Conservation (phyloP, 768 basidiomycete genomes). For the Lactifluus subvellereus region DNA sequence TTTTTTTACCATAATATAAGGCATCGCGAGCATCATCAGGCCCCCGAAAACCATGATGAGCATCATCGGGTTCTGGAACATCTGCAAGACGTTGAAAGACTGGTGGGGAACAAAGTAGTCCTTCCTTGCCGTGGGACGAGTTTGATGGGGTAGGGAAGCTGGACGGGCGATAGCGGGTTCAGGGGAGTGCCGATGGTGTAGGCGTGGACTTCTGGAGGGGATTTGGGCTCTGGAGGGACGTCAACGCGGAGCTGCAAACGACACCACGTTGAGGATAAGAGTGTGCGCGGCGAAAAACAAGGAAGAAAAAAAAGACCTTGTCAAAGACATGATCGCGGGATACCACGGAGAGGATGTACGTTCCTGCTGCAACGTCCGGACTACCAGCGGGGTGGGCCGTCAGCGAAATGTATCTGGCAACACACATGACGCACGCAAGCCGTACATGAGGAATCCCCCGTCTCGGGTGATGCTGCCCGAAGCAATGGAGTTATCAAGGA, state of each 20-base stretch:
- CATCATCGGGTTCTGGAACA: conserved; percentile 85
- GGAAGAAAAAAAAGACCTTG: conserved; percentile 39
- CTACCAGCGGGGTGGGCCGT: conserved; percentile 33
- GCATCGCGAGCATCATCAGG: conserved; percentile 63
- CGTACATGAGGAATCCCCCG: conserved; percentile 67
- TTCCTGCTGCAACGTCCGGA: conserved; percentile 60
- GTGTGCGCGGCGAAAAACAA: background rate
- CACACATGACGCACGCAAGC: background rate
- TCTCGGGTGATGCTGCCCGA: conserved; percentile 48
- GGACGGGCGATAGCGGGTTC: conserved; percentile 47
- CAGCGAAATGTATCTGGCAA: background rate
- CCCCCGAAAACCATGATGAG: conserved; percentile 66
- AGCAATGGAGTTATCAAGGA: conserved; percentile 54
- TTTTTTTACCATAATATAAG: conserved; percentile 61
- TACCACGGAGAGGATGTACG: conserved; percentile 61
- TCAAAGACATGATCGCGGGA: conserved; percentile 68
- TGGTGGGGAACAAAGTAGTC: conserved; percentile 63
- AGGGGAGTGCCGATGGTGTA: conserved; percentile 66
- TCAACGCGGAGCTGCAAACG: conserved; percentile 59
- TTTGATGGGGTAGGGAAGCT: conserved; percentile 56
- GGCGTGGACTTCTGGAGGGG: conserved; percentile 49
- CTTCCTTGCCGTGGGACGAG: conserved; percentile 51
- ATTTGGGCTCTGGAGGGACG: conserved; percentile 39
- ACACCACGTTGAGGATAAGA: background rate
- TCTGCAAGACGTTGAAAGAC: conserved; percentile 66